A percentile compares a stretch with the other conserved stretches of the same genome.
Conservation (phyloP, 352 stramenopile species). For the Lagenidium giganteum region DNA sequence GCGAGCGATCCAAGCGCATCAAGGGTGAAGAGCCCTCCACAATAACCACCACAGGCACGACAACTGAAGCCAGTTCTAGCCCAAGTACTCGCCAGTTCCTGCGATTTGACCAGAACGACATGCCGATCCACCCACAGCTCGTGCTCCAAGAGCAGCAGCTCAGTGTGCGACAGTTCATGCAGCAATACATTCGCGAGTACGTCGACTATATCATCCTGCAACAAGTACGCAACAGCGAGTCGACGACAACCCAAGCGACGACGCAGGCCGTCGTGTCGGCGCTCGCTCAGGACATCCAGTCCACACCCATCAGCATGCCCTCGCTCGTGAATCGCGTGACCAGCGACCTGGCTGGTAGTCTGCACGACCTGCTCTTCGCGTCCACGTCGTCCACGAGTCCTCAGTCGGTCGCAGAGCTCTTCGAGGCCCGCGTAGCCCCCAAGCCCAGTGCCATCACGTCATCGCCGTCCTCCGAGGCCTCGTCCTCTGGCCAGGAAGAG, state of each 20-base stretch:
- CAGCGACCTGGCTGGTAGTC: constrained; percentile 33
- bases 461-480: background rate
- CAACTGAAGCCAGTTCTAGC: background rate
- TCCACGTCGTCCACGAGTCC: constrained; percentile 55
- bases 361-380: constrained; percentile 61
- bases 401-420: constrained; percentile 55
- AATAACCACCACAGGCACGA: background rate
- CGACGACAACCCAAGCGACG: background rate
- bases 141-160: constrained; percentile 25
- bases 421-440: constrained; percentile 10
- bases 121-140: constrained; percentile 23
- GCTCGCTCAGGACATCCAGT: constrained; percentile 32
- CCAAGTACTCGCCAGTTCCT: constrained; percentile 3
- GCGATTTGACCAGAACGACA: constrained; percentile 20
- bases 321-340: constrained; percentile 33
- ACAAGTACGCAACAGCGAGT: constrained; percentile 16
- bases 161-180: constrained; percentile 23
- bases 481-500: background rate
- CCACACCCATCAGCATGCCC: constrained; percentile 48
- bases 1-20: constrained; percentile 21
- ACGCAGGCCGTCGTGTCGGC: background rate
- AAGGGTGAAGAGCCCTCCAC: background rate
- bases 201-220: constrained; percentile 25
- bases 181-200: constrained; percentile 28
- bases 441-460: constrained; percentile 2